Conservation (phyloP, 306 rosid genomes). For the Trichosanthes cucumerina region DNA sequence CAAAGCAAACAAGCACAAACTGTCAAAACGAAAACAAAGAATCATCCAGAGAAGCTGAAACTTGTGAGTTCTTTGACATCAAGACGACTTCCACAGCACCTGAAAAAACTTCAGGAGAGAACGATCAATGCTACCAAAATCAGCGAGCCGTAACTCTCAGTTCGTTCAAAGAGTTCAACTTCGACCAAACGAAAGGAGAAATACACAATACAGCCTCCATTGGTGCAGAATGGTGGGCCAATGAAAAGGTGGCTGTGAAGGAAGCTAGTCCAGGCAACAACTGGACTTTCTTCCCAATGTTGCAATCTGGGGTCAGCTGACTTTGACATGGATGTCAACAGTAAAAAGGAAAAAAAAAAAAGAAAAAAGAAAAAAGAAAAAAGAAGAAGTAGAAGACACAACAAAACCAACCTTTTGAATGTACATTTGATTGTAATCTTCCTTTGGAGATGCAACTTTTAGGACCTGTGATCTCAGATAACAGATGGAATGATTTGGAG, state of each 20-base stretch:
- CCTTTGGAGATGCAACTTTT: constrained; percentile 20
- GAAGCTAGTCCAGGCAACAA: constrained; percentile 44
- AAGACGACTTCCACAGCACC: constrained; percentile 28
- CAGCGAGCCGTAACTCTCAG: constrained; percentile 52
- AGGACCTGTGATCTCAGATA: constrained; percentile 2
- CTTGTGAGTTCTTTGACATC: constrained; percentile 27
- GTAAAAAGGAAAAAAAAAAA: not conserved
- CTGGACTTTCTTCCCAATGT: constrained; percentile 65
- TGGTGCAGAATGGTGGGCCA: constrained; percentile 74
- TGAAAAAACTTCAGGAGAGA: constrained; percentile 27
- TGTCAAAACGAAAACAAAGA: constrained; percentile 27
- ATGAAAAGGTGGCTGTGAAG: constrained; percentile 32
- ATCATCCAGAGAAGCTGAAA: constrained; percentile 21
- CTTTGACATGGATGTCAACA: not conserved
- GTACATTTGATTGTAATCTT: constrained; percentile 28
- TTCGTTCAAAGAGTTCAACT: constrained; percentile 75
- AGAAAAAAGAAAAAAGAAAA: not conserved
- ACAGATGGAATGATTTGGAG: not conserved
- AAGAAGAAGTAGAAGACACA: not conserved
- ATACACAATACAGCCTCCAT: constrained; percentile 31
- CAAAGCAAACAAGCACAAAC: constrained; percentile 38
- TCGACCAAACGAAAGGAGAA: constrained; percentile 65
- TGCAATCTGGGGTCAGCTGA: constrained; percentile 52
- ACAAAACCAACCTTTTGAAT: constrained; percentile 24
- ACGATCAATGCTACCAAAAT: constrained; percentile 46